Conservation (phyloP, 352 stramenopile genomes). For the Aphanomyces euteiches region DNA sequence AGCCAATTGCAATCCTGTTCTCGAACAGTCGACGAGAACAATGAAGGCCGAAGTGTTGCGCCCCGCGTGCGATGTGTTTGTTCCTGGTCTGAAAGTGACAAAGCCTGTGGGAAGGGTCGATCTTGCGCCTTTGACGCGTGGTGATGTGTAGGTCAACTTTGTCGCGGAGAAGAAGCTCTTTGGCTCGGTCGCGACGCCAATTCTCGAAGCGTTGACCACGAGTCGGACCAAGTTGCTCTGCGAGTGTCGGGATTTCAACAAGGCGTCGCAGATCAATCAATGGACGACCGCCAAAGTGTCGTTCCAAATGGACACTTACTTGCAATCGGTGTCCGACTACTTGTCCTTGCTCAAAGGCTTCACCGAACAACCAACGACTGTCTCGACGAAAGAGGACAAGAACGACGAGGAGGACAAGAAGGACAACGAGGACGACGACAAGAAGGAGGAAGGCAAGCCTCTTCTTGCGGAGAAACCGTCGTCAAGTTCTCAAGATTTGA, state of each 20-base stretch:
- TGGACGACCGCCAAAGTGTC: conserved; percentile 8
- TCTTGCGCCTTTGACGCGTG: neutral
- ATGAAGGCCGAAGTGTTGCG: conserved; percentile 13
- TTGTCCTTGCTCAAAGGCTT: conserved; percentile 61
- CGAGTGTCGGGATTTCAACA: conserved; percentile 24
- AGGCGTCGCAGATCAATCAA: conserved; percentile 15
- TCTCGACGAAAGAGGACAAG: neutral
- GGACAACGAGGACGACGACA: neutral
- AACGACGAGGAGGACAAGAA: conserved; percentile 30
- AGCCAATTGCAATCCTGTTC: no score
- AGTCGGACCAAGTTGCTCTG: conserved; percentile 24
- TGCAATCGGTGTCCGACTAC: conserved; percentile 42
- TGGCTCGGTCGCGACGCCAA: neutral
- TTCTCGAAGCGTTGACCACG: conserved; percentile 16
- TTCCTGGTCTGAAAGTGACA: conserved; percentile 21
- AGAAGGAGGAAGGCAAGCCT: conserved; percentile 30
- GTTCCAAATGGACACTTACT: conserved; percentile 36
- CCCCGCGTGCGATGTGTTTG: conserved; percentile 2
- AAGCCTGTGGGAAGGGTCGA: neutral
- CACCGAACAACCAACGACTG: conserved; percentile 27
- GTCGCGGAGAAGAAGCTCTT: conserved; percentile 10
- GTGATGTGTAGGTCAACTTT: conserved; percentile 18
- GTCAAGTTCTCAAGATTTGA: conserved; percentile 21
- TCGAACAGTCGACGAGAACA: no score
- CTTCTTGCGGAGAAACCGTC: conserved; percentile 16